Percentiles rank a stretch among this genome's conserved stretches.
Conservation (phyloP, 495 filamentous ascomycete species). For the Annulohypoxylon maeteangense region DNA sequence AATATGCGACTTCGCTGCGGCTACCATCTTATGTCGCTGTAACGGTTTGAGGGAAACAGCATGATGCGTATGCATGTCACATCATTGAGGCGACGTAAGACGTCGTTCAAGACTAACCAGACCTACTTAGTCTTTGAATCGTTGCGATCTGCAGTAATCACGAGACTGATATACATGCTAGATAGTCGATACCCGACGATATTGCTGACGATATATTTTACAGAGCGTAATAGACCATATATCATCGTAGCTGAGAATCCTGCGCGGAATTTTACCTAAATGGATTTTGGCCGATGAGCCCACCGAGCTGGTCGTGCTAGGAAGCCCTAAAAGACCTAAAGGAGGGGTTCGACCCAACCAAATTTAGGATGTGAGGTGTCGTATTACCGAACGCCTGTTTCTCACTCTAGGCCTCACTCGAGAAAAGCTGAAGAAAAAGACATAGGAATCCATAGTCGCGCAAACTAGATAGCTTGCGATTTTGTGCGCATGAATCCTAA, state of each 20-base stretch:
- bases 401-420: constrained; percentile 18
- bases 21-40: constrained; percentile 34
- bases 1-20: constrained; percentile 40
- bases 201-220: constrained; percentile 9
- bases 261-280: neutral
- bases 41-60: constrained; percentile 35
- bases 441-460: constrained; percentile 9
- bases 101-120: constrained; percentile 16
- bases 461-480: constrained; percentile 17
- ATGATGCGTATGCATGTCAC: constrained; percentile 47
- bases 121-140: neutral
- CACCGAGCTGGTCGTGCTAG: neutral
- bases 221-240: neutral
- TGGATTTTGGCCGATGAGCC: constrained; percentile 3
- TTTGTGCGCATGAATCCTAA: constrained; percentile 11
- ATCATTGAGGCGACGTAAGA: constrained; percentile 40
- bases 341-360: constrained; percentile 44
- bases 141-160: constrained; percentile 19
- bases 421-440: constrained; percentile 13
- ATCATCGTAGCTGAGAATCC: constrained; percentile 10
- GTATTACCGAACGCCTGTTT: constrained; percentile 25
- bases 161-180: constrained; percentile 4
- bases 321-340: constrained; percentile 44
- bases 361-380: constrained; percentile 38
- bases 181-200: constrained; percentile 1